Evolutionary conservation across 1,139 yeast species (phyloP).

Genomic region (Yamadazyma mexicana): DNA sequence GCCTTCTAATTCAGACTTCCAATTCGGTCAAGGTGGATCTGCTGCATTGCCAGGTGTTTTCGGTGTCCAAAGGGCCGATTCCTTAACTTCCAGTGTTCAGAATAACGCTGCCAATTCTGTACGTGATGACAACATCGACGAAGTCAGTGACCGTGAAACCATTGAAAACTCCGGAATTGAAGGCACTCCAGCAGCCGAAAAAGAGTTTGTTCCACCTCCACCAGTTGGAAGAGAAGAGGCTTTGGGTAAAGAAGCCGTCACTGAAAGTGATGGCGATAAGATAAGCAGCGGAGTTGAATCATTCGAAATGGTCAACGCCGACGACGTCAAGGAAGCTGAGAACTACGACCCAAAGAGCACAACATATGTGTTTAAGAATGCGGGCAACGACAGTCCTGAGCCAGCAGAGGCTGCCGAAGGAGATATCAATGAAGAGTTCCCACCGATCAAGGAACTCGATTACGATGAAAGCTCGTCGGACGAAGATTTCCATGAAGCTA

Average conservation of each 20-base stretch:
- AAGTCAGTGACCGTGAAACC: constrained; percentile 61
- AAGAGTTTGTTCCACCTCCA: constrained; percentile 10
- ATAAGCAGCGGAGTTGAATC: constrained; percentile 51
- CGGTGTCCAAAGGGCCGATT: constrained; percentile 62
- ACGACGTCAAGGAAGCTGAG: constrained; percentile 30
- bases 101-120: constrained; percentile 91
- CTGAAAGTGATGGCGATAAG: constrained; percentile 37
- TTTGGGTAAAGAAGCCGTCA: constrained; percentile 14
- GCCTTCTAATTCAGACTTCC: constrained; percentile 54
- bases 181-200: constrained; percentile 15
- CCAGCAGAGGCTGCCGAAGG: neutral
- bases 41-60: constrained; percentile 51
- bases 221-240: constrained; percentile 3
- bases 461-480: constrained; percentile 55
- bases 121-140: constrained; percentile 68
- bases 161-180: constrained; percentile 33
- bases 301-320: constrained; percentile 54
- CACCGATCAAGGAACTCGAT: constrained; percentile 68
- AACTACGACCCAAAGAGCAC: constrained; percentile 3
- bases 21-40: constrained; percentile 54
- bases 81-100: constrained; percentile 86
- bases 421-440: constrained; percentile 53
- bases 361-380: constrained; percentile 15
- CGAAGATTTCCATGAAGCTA: constrained; percentile 21
- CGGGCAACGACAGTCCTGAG: neutral